Base-by-base conservation (phyloP, 768 basidiomycete genomes). In the Hygrophorus pudorinus region DNA sequence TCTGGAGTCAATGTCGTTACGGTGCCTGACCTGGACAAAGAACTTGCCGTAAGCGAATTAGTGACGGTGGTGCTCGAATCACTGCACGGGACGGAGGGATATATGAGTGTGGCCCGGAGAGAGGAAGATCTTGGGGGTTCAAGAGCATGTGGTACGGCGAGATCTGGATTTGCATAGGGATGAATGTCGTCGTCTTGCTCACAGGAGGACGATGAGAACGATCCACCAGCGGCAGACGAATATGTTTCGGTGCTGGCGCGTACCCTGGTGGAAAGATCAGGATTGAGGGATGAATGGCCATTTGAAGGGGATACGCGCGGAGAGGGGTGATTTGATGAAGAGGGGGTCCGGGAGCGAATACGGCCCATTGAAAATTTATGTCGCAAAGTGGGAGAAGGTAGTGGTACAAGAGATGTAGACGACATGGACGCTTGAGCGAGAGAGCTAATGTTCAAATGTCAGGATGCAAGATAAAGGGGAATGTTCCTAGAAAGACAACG, bases 141-240 rank as follows among this genome's bases (percentile, higher is more conserved):
- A 36, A 65, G 52, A 44, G 67, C 57, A 39, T 64, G 59, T 30
- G 63, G 62, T 20, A 63, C 58, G 27, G 73, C 73, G 36, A 84
- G 64, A 49, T 86, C 81, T 6, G 85, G 85, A 53, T 88, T 86
- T 42, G 86, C 86, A 57, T 86, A 89, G 20, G 86, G 86, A 63
- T 89, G 86, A 31, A 72, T 55, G 31, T 57, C 65, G 49, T 69
- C 69, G 48, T 64, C 65, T 33, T 57, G 54, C 46, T 57, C 60
- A 51, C 56, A 54, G 13, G 52, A 47, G 14, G 54, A 46, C 18
- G 53, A 39, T 41, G 30, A 44, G 45, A 47, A 48, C 33, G 41
- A 20, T 41, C 17, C 16, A n/a, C 27, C 30, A 24, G 17, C 34
- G 38, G n/a, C 12, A 42, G 44, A 32, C 4, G 40, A 17, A 36